These are phyloP conservation scores for Maudiozyma pseudohumilis DNA, from an alignment of 805 yeast genomes.

Conservation along the genomic window DNA sequence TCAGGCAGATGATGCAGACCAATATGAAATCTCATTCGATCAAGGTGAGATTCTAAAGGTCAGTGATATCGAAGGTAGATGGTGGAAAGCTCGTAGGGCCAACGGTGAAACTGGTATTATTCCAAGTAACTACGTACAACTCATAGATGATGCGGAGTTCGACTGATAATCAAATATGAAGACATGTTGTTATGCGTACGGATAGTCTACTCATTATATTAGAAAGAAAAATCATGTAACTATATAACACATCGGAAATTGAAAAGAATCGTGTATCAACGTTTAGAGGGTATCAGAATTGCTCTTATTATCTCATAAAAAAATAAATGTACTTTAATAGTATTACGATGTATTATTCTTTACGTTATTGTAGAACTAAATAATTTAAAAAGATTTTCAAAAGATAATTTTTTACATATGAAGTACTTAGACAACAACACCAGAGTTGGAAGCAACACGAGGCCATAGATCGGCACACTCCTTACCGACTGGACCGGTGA, in stretches of 20 bases:
- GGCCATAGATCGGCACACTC: constrained; percentile 99
- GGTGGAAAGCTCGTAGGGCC: constrained; percentile 95
- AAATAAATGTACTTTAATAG: not conserved
- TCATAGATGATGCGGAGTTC: constrained; percentile 34
- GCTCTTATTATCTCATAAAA: not conserved
- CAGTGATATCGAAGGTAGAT: constrained; percentile 86
- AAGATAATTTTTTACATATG: constrained; percentile 1
- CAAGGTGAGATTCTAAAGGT: constrained; percentile 90
- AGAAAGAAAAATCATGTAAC: not conserved
- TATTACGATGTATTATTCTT: constrained; percentile 2
- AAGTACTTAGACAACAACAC: constrained; percentile 88
- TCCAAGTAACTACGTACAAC: constrained; percentile 87
- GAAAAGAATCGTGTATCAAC: not conserved
- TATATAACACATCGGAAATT: not conserved
- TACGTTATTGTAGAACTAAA: constrained; percentile 6
- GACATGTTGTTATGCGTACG: not conserved
- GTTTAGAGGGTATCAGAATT: not conserved
- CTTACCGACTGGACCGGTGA: constrained; percentile 99
- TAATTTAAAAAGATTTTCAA: constrained; percentile 1
- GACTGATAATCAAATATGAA: constrained; percentile 10
- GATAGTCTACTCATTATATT: not conserved
- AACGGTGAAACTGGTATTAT: constrained; percentile 93
- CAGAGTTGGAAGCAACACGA: constrained; percentile 99
- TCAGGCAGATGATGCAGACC: constrained; percentile 85
- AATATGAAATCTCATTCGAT: constrained; percentile 80